phyloP scores from a whole-genome alignment of 2,329 filamentous ascomycete species.

The Sordariomycetes sp. region DNA sequence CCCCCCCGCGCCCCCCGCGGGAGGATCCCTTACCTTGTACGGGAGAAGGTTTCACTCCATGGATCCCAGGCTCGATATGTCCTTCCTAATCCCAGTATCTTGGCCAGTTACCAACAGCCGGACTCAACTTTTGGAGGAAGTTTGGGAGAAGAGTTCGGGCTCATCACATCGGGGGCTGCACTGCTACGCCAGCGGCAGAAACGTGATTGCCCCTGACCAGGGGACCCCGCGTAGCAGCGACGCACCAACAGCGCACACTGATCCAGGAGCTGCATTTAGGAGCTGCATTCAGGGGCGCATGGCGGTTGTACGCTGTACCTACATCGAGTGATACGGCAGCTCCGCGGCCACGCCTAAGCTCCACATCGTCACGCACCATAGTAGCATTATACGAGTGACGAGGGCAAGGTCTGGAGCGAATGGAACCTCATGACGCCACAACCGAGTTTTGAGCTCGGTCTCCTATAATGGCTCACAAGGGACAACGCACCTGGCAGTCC shows the following conservation, averaged over 20 bases:
- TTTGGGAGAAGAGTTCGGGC: neutral
- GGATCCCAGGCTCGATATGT: too few species aligned
- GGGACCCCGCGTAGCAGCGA: neutral
- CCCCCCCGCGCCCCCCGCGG: too few species aligned
- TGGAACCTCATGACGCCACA: neutral
- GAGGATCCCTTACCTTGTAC: too few species aligned
- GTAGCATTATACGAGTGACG: neutral
- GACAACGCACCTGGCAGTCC: neutral
- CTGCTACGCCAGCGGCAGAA: neutral
- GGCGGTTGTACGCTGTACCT: slow-evolving; percentile 1
- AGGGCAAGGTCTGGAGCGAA: neutral
- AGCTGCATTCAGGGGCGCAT: slow-evolving; percentile 1
- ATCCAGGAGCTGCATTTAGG: neutral
- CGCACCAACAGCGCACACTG: neutral
- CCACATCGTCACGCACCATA: neutral
- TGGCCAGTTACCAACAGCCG: too few species aligned
- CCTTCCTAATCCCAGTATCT: too few species aligned
- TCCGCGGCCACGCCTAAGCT: neutral
- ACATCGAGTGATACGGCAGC: slow-evolving; percentile 1
- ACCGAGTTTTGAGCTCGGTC: neutral
- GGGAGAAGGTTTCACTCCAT: too few species aligned
- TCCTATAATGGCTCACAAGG: neutral
- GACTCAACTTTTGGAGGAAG: too few species aligned
- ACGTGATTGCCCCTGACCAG: neutral
- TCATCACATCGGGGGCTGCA: neutral